Evolutionary conservation across 2,329 filamentous ascomycete species (phyloP).

Genomic region (Colletotrichum agaves): DNA sequence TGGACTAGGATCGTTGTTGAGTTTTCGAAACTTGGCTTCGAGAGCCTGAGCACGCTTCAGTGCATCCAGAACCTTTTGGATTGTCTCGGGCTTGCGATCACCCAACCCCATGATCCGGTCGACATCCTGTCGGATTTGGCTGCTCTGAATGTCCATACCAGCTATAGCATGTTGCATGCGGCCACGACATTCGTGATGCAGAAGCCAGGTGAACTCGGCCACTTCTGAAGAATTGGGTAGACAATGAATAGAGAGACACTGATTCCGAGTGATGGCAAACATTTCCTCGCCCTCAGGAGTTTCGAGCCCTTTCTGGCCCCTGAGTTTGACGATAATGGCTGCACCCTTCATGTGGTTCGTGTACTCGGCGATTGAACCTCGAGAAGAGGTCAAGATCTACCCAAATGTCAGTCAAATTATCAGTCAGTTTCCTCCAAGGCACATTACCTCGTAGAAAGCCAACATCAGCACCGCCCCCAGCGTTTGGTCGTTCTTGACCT

Average conservation of each 20-base stretch:
- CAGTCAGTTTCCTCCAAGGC: no score
- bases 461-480: conserved; percentile 37
- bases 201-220: conserved; percentile 39
- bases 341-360: conserved; percentile 41
- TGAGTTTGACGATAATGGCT: conserved; percentile 40
- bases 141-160: conserved; percentile 38
- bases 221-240: conserved; percentile 37
- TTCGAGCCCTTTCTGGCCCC: conserved; percentile 37
- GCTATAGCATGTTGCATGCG: conserved; percentile 39
- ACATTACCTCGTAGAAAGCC: conserved; percentile 36
- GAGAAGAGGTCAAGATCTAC: conserved; percentile 37
- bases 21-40: conserved; percentile 33
- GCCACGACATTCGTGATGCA: conserved; percentile 38
- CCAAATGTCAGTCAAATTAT: background rate
- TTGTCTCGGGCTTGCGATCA: conserved; percentile 32
- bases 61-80: conserved; percentile 33
- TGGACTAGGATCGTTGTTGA: conserved; percentile 37
- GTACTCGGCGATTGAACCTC: conserved; percentile 38
- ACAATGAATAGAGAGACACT: conserved; percentile 39
- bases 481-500: conserved; percentile 36
- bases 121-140: conserved; percentile 39
- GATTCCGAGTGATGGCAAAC: conserved; percentile 41
- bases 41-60: conserved; percentile 34
- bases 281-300: conserved; percentile 40
- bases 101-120: conserved; percentile 29